Evolutionary conservation across 805 yeast species (phyloP), one percentile per base, ranked within the genome.

Genomic region (Wickerhamiella siamensis): DNA sequence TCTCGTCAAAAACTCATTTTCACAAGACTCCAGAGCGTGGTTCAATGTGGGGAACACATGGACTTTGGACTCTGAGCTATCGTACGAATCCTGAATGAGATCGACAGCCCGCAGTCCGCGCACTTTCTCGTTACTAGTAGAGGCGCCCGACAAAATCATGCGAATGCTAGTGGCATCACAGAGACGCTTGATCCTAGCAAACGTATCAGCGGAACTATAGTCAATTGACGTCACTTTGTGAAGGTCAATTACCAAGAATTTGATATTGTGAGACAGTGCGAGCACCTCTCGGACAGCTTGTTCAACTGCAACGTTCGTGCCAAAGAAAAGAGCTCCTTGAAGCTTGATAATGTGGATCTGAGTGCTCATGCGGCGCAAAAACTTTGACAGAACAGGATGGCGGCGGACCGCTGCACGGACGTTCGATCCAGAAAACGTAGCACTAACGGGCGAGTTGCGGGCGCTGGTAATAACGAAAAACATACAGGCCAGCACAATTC

Each of bases 401-500:
- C 98, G 73, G 50, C 83, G 71, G 4, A 91, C 96, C 0, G 95
- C 86, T 3, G 96, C 86, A 45, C 93, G 70, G 0, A 95, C 95
- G 31, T 82, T 80, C 17, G 71, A 77, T 4, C 98, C 97, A 6
- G 91, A 79, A 56, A 78, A 86, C 17, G 81, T 72, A 4, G 87
- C 88, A 46, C 75, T 72, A 17, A 91, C 75, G 14, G 88, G 86
- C 24, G 91, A 83, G 36, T 77, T 71, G 33, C 83, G 73, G 1
- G 94, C 86, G 17, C 94, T 91, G 49, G 83, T 93, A 38, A 87
- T 79, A n/a, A 91, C 83, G 64, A 87, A 91, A n/a, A 91, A 81
- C 53, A 88, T 71, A 58, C 95, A 87, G 0, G 98, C 97, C 42
- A 91, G 67, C 29, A 91, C 64, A 20, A 88, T 80, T 38, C 98